These are phyloP conservation scores for Globisporangium iwayamae DNA, from an alignment of 352 stramenopile genomes.

Conservation along the genomic window DNA sequence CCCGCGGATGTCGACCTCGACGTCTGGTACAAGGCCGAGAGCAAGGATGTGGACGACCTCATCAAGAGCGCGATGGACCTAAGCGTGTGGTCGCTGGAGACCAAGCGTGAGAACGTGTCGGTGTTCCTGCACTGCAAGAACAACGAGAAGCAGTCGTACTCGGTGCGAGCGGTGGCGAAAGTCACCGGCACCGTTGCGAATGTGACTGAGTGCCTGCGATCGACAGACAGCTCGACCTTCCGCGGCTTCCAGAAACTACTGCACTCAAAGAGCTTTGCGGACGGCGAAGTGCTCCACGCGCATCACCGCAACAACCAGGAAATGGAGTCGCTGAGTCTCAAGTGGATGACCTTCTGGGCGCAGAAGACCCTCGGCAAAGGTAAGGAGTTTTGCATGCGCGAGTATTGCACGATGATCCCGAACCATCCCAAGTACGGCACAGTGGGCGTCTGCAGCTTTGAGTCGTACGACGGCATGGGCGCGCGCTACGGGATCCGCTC, in stretches of 20 bases:
- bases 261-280: slow-evolving; percentile 70
- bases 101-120: slow-evolving; percentile 52
- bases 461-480: slow-evolving; percentile 78
- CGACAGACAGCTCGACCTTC: slow-evolving; percentile 52
- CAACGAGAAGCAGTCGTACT: slow-evolving; percentile 74
- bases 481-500: slow-evolving; percentile 69
- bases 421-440: slow-evolving; percentile 58
- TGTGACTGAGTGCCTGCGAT: slow-evolving; percentile 78
- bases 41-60: slow-evolving; percentile 63
- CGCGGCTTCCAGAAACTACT: slow-evolving; percentile 71
- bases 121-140: slow-evolving; percentile 85
- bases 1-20: slow-evolving; percentile 74
- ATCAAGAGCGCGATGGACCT: slow-evolving; percentile 63
- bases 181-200: slow-evolving; percentile 61
- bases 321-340: slow-evolving; percentile 73
- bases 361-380: slow-evolving; percentile 71
- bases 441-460: slow-evolving; percentile 70
- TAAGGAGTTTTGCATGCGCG: slow-evolving; percentile 81
- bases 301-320: slow-evolving; percentile 32
- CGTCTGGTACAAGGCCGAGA: slow-evolving; percentile 70
- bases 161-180: slow-evolving; percentile 63
- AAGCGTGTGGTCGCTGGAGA: slow-evolving; percentile 74
- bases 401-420: slow-evolving; percentile 68
- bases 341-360: slow-evolving; percentile 79
- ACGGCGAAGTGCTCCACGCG: slow-evolving; percentile 74